These are phyloP conservation scores for Neonectria ditissima DNA, from an alignment of 2,329 filamentous ascomycete genomes.

Conservation along the genomic window DNA sequence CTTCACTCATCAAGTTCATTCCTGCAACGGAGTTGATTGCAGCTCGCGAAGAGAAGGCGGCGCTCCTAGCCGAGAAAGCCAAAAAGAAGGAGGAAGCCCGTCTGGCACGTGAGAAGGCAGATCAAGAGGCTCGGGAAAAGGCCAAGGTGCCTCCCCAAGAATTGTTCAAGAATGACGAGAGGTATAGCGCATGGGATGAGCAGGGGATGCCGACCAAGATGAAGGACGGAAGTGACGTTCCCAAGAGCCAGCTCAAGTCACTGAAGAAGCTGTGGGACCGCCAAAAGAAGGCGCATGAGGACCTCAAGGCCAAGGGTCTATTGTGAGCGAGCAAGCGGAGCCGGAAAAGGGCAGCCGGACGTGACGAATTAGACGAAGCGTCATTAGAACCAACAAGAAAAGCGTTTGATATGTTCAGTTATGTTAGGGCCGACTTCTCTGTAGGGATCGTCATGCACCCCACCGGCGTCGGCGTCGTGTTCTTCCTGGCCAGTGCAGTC, in stretches of 20 bases:
- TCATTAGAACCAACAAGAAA: slow-evolving; percentile 20
- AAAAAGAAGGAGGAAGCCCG: slow-evolving; percentile 67
- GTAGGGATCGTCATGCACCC: neutral
- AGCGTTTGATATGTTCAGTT: slow-evolving; percentile 15
- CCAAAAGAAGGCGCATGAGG: slow-evolving; percentile 87
- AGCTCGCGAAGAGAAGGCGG: slow-evolving; percentile 69
- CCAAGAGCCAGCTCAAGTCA: slow-evolving; percentile 85
- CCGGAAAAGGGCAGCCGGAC: neutral
- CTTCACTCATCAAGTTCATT: slow-evolving; percentile 78
- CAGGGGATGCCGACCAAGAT: slow-evolving; percentile 84
- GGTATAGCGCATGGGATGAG: slow-evolving; percentile 82
- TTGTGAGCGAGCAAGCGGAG: slow-evolving; percentile 27
- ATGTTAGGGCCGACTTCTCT: neutral
- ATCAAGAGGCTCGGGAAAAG: slow-evolving; percentile 67
- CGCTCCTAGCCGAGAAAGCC: slow-evolving; percentile 71
- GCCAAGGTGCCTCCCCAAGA: slow-evolving; percentile 66
- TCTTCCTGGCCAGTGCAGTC: neutral
- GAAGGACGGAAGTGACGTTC: slow-evolving; percentile 81
- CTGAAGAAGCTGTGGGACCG: slow-evolving; percentile 89
- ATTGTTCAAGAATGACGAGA: slow-evolving; percentile 67
- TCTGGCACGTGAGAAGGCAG: slow-evolving; percentile 61
- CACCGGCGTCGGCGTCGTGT: neutral
- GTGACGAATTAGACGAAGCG: slow-evolving; percentile 21
- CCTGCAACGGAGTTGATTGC: slow-evolving; percentile 68
- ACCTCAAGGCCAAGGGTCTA: slow-evolving; percentile 55